phyloP scores from a whole-genome alignment of 2,329 filamentous ascomycete species.

The Zopfia rhizophila region DNA sequence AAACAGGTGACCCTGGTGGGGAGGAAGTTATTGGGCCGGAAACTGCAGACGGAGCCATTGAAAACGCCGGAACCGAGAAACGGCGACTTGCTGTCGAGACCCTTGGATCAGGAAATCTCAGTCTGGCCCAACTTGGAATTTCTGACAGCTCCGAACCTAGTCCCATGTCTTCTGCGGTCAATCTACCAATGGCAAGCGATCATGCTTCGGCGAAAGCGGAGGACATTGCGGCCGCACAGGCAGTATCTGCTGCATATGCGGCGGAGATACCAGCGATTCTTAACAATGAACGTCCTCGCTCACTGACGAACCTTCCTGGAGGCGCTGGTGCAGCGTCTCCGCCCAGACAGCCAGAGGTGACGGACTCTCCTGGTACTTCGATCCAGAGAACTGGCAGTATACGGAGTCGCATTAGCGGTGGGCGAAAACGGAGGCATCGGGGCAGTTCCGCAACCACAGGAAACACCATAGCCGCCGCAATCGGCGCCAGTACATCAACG shows the following conservation, averaged over 20 bases:
- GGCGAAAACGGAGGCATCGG: slow-evolving; percentile 73
- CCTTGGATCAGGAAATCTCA: slow-evolving; percentile 87
- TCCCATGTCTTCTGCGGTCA: slow-evolving; percentile 67
- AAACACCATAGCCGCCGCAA: slow-evolving; percentile 75
- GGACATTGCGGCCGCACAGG: slow-evolving; percentile 67
- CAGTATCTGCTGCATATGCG: slow-evolving; percentile 70
- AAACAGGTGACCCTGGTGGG: slow-evolving; percentile 40
- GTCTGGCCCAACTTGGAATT: slow-evolving; percentile 88
- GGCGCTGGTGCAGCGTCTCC: slow-evolving; percentile 50
- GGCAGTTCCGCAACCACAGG: slow-evolving; percentile 77
- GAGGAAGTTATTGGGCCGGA: slow-evolving; percentile 56
- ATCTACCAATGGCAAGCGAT: slow-evolving; percentile 63
- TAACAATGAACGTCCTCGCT: slow-evolving; percentile 51
- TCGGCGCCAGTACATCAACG: slow-evolving; percentile 75
- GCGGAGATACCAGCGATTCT: slow-evolving; percentile 50
- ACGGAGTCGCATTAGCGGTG: slow-evolving; percentile 63
- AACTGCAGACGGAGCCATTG: slow-evolving; percentile 31
- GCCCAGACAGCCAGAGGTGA: slow-evolving; percentile 73
- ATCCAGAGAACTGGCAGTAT: slow-evolving; percentile 65
- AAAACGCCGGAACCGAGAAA: slow-evolving; percentile 47
- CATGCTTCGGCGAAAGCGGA: slow-evolving; percentile 67
- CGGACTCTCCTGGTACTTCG: slow-evolving; percentile 66
- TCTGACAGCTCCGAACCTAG: slow-evolving; percentile 68
- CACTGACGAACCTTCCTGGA: slow-evolving; percentile 50
- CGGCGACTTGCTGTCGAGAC: slow-evolving; percentile 83